phyloP scores from a whole-genome alignment of 768 basidiomycete genomes.

The Peribolospora kevripleyi region DNA sequence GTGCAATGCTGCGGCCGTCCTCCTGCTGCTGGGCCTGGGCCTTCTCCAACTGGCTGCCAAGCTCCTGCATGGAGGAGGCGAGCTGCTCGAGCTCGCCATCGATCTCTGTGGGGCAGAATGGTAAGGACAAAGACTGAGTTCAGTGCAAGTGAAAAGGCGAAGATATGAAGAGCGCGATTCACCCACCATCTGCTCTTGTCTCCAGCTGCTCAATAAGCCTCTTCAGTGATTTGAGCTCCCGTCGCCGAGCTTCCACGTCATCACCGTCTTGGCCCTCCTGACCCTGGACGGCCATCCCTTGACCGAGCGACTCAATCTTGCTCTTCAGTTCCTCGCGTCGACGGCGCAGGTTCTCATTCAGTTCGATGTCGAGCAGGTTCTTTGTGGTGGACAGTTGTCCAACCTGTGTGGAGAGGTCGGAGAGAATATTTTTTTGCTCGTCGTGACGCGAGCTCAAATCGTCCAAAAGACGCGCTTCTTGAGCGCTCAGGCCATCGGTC shows the following conservation, averaged over 20 bases:
- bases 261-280: conserved; percentile 31
- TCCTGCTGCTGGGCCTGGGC: conserved; percentile 62
- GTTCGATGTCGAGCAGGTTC: conserved; percentile 67
- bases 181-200: conserved; percentile 36
- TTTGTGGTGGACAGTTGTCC: conserved; percentile 45
- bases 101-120: conserved; percentile 25
- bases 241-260: conserved; percentile 39
- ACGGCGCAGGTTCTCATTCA: conserved; percentile 65
- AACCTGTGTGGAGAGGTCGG: background rate
- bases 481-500: conserved; percentile 41
- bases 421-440: conserved; percentile 1
- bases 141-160: background rate
- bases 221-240: conserved; percentile 46
- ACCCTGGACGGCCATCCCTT: conserved; percentile 16
- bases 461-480: conserved; percentile 45
- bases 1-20: conserved; percentile 61
- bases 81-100: conserved; percentile 36
- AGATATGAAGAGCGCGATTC: background rate
- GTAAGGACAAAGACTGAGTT: conserved; percentile 34
- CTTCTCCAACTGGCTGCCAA: conserved; percentile 34
- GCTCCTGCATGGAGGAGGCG: conserved; percentile 20
- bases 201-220: conserved; percentile 39
- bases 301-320: conserved; percentile 53
- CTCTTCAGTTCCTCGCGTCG: conserved; percentile 49
- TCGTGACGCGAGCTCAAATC: conserved; percentile 2